Base-by-base conservation (phyloP, 352 stramenopile species). In the Globisporangium heterothallicum region DNA sequence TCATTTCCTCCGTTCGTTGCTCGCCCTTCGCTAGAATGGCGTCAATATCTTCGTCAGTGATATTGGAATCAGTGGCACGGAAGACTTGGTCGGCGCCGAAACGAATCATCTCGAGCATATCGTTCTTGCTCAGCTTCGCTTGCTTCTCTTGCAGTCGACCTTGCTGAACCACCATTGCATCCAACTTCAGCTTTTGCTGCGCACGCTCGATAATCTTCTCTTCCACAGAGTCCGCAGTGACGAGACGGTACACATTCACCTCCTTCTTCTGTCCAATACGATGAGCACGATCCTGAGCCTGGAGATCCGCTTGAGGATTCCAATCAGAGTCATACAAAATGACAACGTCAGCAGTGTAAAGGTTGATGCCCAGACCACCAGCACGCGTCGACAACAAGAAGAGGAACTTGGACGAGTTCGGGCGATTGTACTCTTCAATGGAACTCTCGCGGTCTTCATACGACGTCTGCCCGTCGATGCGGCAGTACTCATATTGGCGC, bases 41-140 rank as follows among this genome's bases (percentile, higher is more conserved):
- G 65, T 99, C 97, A 59, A 99, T 99, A 66, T 99, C 96, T 58
- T 98, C 95, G 50, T 99, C 97, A 7, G 93, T 98, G 60, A 99
- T 98, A 8, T 84, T 97, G 7, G 87, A 96, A 42, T 97, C 91
- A n/a, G 94, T 98, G 10, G 92, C 92, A 35, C 93, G 89, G 58
- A 99, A 97, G 56, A 99, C 97, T 67, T 98, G 88, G 68, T 99
- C 96, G 6, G 97, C 97, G 51, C 97, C 97, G 66, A 99, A 99
- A 29, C 89, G 88, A 52, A 99, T 96, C 83, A 97, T 97, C 47
- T 97, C 84, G 13, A 99, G 65, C 63, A 99, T 94, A 51, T 99
- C 95, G 42, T 97, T 94, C 60, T 98, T 97, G 48, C 76, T 95
- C 2, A 98, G 64, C 56, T 97, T 98, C 19, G 94, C 84, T 36